A percentile compares a stretch with the other conserved stretches of the same genome.
These are phyloP conservation scores for Theobroma grandiflorum DNA, from an alignment of 441 rosid species.

Conservation along the genomic window DNA sequence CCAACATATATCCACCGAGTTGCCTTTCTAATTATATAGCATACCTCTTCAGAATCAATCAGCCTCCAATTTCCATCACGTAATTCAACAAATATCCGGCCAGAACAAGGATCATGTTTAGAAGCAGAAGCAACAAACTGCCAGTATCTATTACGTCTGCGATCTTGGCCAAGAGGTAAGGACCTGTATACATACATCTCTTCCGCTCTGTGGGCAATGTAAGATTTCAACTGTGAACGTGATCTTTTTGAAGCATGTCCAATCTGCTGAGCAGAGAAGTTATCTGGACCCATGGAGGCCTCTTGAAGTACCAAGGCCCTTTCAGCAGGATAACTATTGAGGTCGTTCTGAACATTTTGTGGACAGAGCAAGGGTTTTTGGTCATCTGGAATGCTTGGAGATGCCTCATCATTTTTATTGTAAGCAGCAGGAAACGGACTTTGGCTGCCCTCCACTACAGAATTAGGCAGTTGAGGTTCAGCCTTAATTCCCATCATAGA, in stretches of 20 bases:
- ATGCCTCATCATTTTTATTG: conserved; percentile 51
- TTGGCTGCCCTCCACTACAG: conserved; percentile 54
- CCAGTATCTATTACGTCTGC: conserved; percentile 98
- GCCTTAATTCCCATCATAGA: conserved; percentile 51
- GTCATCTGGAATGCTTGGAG: conserved; percentile 57
- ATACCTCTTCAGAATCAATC: conserved; percentile 95
- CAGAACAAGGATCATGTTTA: conserved; percentile 87
- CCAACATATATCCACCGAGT: neutral
- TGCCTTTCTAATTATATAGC: conserved; percentile 3
- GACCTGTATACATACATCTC: conserved; percentile 93
- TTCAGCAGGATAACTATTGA: conserved; percentile 50
- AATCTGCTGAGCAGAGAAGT: conserved; percentile 57
- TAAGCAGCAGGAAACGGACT: conserved; percentile 63
- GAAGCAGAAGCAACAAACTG: conserved; percentile 94
- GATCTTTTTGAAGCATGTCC: conserved; percentile 85
- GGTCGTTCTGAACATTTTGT: conserved; percentile 53
- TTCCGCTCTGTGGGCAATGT: conserved; percentile 89
- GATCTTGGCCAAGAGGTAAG: conserved; percentile 99
- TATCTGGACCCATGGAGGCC: conserved; percentile 61
- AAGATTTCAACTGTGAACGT: conserved; percentile 92
- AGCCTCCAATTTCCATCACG: conserved; percentile 85
- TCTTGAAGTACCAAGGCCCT: conserved; percentile 57
- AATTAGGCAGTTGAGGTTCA: conserved; percentile 52
- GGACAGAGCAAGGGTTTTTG: conserved; percentile 54
- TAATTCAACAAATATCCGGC: conserved; percentile 88